Conservation (phyloP, 1,284 basidiomycete genomes). For the Sporisorium iseilematis-ciliati region DNA sequence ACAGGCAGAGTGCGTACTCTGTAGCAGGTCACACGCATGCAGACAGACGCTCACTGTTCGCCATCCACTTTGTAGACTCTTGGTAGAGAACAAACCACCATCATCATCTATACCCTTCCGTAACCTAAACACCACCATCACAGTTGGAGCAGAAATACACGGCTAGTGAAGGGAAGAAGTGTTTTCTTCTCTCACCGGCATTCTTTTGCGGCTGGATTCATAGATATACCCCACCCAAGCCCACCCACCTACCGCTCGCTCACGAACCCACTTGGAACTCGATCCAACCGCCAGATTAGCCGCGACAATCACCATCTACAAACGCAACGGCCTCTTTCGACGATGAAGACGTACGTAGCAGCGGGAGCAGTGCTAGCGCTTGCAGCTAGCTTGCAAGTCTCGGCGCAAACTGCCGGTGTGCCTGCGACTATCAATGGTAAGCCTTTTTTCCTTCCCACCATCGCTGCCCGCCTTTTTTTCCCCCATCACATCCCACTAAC, state of each 20-base stretch:
- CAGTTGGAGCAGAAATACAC: no score
- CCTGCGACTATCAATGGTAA: slow-evolving; percentile 42
- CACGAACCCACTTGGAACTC: neutral
- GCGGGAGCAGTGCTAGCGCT: slow-evolving; percentile 1
- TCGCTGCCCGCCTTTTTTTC: neutral
- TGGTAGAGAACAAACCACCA: neutral
- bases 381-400: neutral
- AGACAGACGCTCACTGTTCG: neutral
- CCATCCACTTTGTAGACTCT: slow-evolving; percentile 9
- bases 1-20: no score
- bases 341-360: slow-evolving; percentile 13
- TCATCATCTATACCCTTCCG: slow-evolving; percentile 5
- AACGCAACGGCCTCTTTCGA: neutral
- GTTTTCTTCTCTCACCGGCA: no score
- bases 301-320: neutral
- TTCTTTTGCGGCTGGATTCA: no score
- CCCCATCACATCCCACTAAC: neutral
- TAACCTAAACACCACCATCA: neutral
- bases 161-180: no score
- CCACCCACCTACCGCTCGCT: neutral
- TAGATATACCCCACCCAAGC: no score
- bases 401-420: slow-evolving; percentile 35
- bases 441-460: neutral
- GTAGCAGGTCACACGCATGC: neutral
- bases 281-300: neutral